phyloP scores from a whole-genome alignment of 2,329 filamentous ascomycete genomes.

The Chalaropsis ovoidea region DNA sequence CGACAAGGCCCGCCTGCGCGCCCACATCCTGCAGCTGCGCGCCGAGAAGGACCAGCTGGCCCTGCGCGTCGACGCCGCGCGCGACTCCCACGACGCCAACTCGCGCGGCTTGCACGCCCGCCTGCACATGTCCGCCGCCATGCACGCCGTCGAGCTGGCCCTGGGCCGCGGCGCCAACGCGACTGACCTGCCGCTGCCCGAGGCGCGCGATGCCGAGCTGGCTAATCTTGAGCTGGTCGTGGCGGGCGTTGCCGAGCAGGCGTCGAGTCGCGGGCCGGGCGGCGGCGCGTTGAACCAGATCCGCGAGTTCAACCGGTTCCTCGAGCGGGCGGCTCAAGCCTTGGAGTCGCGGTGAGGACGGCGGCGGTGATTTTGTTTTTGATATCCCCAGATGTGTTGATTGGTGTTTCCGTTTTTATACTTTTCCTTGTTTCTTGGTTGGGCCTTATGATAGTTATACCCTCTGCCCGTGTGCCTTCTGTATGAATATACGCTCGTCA shows the following conservation, averaged over 20 bases:
- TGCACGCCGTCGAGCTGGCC: conserved; percentile 54
- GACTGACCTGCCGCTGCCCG: conserved; percentile 35
- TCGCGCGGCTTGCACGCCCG: conserved; percentile 34
- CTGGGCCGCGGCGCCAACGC: conserved; percentile 43
- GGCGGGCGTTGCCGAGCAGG: conserved; percentile 45
- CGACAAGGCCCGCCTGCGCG: conserved; percentile 47
- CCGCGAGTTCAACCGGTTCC: conserved; percentile 51
- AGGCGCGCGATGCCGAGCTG: conserved; percentile 43
- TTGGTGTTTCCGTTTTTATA: conserved; percentile 2
- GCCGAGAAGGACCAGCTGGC: conserved; percentile 53
- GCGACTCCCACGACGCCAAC: conserved; percentile 48
- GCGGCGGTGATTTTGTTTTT: neutral
- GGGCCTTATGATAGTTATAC: conserved; percentile 20
- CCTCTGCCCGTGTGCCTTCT: conserved; percentile 9
- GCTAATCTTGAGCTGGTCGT: conserved; percentile 49
- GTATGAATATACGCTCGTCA: conserved; percentile 10
- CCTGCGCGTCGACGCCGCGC: conserved; percentile 52
- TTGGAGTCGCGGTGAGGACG: conserved; percentile 40
- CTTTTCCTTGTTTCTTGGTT: conserved; percentile 17
- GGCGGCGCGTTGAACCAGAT: conserved; percentile 49
- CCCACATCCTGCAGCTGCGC: conserved; percentile 50
- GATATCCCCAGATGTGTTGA: conserved; percentile 1
- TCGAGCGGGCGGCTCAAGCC: conserved; percentile 50
- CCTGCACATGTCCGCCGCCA: conserved; percentile 45
- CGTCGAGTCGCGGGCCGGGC: conserved; percentile 40